Evolutionary conservation across 352 stramenopile genomes (phyloP).

Genomic region (Phytophthora parvispora): DNA sequence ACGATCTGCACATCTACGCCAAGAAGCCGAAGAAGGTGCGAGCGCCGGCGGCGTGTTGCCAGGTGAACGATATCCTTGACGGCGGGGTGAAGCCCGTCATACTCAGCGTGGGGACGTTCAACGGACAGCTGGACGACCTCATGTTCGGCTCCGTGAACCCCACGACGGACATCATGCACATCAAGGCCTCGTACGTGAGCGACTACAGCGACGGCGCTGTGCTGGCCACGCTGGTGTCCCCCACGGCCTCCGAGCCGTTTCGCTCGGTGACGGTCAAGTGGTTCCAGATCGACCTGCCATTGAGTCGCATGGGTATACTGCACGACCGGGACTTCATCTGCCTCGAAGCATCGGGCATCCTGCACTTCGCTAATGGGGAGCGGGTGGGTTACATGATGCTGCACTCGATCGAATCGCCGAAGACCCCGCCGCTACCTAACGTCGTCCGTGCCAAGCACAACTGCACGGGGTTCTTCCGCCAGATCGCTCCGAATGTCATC

Average conservation of each 20-base stretch:
- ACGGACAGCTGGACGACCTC: constrained; percentile 62
- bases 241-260: constrained; percentile 45
- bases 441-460: constrained; percentile 52
- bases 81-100: constrained; percentile 36
- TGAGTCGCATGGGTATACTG: constrained; percentile 43
- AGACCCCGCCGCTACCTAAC: constrained; percentile 25
- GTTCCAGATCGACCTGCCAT: constrained; percentile 43
- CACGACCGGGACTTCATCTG: constrained; percentile 69
- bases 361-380: constrained; percentile 48
- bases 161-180: constrained; percentile 52
- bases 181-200: constrained; percentile 61
- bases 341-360: constrained; percentile 58
- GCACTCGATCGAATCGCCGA: constrained; percentile 56
- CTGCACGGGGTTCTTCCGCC: constrained; percentile 54
- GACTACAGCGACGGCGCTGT: constrained; percentile 54
- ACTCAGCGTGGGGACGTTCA: constrained; percentile 51
- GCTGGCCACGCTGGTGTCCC: constrained; percentile 43
- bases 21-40: constrained; percentile 11
- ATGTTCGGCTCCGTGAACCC: constrained; percentile 65
- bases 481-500: constrained; percentile 38
- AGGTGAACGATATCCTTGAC: constrained; percentile 15
- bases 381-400: constrained; percentile 64
- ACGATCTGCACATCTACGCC: constrained; percentile 39
- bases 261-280: constrained; percentile 58
- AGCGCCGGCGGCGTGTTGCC: no score